A percentile compares a stretch with the other conserved stretches of the same genome.
Evolutionary conservation across 2,329 filamentous ascomycete species (phyloP).

Genomic region (Colletotrichum higginsianum): DNA sequence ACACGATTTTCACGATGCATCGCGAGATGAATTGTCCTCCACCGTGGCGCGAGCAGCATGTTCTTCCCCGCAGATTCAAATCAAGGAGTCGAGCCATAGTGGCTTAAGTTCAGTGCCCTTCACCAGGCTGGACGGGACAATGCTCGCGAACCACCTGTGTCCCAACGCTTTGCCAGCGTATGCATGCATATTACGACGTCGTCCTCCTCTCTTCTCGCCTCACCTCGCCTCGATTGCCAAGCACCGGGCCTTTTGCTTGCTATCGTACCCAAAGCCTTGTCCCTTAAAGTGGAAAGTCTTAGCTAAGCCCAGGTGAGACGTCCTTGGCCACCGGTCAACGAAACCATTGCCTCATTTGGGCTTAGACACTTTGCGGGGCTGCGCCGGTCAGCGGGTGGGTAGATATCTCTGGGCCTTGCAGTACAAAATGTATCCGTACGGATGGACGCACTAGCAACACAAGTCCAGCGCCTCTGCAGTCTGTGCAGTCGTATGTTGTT

Average conservation of each 20-base stretch:
- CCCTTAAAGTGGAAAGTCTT: conserved; percentile 2
- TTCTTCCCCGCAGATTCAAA: too few species aligned
- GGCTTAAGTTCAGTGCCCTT: too few species aligned
- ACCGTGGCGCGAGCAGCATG: neutral
- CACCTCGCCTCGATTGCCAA: conserved; percentile 14
- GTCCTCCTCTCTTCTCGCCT: neutral
- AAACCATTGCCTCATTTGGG: conserved; percentile 40
- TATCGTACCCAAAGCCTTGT: neutral
- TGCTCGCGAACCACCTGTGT: neutral
- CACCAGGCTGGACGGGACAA: too few species aligned
- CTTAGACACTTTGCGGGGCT: conserved; percentile 20
- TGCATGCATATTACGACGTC: conserved; percentile 13
- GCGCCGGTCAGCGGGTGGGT: neutral
- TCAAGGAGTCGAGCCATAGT: too few species aligned
- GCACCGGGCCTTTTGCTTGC: neutral
- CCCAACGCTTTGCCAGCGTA: conserved; percentile 12
- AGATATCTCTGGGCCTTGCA: neutral
- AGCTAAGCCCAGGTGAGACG: conserved; percentile 32
- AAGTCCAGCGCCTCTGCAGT: neutral
- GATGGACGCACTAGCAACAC: neutral
- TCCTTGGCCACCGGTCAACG: conserved; percentile 19
- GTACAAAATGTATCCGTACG: too few species aligned
- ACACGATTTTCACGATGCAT: neutral
- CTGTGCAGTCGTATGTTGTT: neutral
- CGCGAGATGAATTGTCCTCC: neutral